phyloP scores from a whole-genome alignment of 257 asterid genomes.

The Solanum pimpinellifolium region DNA sequence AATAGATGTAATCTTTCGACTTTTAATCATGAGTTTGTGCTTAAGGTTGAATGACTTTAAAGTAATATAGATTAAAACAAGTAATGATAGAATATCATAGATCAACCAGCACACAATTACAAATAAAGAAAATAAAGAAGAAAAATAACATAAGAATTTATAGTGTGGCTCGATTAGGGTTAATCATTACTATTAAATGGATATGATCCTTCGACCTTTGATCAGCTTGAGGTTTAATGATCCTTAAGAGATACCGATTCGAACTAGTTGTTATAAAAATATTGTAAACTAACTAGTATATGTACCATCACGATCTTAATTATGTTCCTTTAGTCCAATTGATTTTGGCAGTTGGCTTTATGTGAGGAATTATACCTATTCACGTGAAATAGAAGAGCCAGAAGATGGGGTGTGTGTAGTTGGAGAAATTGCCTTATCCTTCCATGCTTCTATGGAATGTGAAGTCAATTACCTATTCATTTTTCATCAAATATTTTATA shows the following conservation, averaged over 20 bases:
- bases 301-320: neutral
- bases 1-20: no score
- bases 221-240: neutral
- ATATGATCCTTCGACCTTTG: neutral
- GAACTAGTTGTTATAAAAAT: neutral
- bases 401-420: neutral
- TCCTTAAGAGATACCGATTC: neutral
- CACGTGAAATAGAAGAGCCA: neutral
- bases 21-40: no score
- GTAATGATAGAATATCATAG: no score
- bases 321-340: neutral
- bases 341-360: neutral
- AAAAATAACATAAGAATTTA: neutral
- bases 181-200: neutral
- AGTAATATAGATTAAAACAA: no score
- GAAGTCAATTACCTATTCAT: neutral
- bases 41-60: no score
- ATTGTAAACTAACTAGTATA: neutral
- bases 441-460: neutral
- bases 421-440: neutral
- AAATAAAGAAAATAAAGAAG: no score
- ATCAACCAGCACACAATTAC: no score
- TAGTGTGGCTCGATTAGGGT: neutral
- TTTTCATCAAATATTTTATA: neutral
- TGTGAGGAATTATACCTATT: neutral